Evolutionary conservation across 1,284 basidiomycete species (phyloP).

Genomic region (Rhodotorula sp.): DNA sequence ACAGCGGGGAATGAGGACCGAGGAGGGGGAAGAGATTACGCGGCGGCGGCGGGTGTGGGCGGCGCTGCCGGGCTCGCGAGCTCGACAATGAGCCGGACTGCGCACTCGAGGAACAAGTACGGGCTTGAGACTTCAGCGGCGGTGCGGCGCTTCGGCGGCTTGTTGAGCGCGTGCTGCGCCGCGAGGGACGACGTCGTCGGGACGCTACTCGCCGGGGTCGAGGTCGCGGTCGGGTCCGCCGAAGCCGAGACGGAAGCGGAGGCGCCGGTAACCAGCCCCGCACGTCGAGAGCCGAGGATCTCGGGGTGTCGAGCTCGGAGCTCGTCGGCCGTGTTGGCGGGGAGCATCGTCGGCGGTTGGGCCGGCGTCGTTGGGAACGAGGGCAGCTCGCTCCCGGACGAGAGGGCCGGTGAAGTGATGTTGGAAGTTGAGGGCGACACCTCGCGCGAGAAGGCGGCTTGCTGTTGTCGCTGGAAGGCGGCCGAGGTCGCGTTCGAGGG

Average conservation of each 20-base stretch:
- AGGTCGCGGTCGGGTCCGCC: neutral
- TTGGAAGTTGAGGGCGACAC: conserved; percentile 2
- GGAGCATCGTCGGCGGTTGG: conserved; percentile 1
- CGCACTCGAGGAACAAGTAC: conserved; percentile 95
- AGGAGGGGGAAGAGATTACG: neutral
- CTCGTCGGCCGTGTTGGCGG: conserved; percentile 41
- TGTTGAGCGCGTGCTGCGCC: conserved; percentile 42
- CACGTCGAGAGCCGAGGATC: conserved; percentile 11
- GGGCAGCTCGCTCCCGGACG: conserved; percentile 1
- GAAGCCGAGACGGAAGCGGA: neutral
- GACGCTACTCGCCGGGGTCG: conserved; percentile 52
- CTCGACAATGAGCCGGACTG: conserved; percentile 62
- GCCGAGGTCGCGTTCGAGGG: neutral
- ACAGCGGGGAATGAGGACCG: neutral
- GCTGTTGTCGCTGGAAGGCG: neutral
- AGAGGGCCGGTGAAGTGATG: conserved; percentile 29
- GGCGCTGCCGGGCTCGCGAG: conserved; percentile 45
- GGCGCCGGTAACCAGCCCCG: neutral
- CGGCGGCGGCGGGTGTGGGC: neutral
- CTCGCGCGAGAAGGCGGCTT: conserved; percentile 7
- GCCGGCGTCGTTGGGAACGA: neutral
- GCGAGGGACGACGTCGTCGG: conserved; percentile 51
- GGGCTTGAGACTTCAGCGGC: conserved; percentile 65
- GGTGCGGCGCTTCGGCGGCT: conserved; percentile 9
- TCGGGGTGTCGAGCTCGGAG: conserved; percentile 31